Evolutionary conservation across 2,329 filamentous ascomycete genomes (phyloP).

Genomic region (Ceratocystis harringtonii): DNA sequence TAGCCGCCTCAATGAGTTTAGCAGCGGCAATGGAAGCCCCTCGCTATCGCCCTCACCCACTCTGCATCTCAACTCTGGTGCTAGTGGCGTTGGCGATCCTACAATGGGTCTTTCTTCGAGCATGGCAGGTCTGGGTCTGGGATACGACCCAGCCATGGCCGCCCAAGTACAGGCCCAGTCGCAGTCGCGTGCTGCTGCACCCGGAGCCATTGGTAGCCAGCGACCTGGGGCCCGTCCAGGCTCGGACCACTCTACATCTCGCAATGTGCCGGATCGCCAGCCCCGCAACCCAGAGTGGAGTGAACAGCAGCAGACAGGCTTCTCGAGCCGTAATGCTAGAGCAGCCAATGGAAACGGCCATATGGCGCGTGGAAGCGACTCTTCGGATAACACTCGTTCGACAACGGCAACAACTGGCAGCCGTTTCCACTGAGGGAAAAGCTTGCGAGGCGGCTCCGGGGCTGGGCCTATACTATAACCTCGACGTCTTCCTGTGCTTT

Average conservation of each 20-base stretch:
- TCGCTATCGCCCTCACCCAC: conserved; percentile 14
- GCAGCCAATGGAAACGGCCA: conserved; percentile 38
- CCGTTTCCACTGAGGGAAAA: conserved; percentile 14
- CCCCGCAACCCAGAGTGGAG: conserved; percentile 48
- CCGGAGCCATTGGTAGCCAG: conserved; percentile 52
- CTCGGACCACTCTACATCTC: conserved; percentile 23
- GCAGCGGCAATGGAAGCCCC: conserved; percentile 23
- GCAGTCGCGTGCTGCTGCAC: conserved; percentile 30
- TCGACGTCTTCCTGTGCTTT: not conserved
- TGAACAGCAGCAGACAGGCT: conserved; percentile 36
- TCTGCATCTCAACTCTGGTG: conserved; percentile 22
- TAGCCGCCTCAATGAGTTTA: conserved; percentile 14
- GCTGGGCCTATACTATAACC: too few species aligned
- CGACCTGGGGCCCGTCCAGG: conserved; percentile 29
- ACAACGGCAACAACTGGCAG: conserved; percentile 25
- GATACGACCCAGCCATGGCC: conserved; percentile 18
- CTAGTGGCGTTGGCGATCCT: conserved; percentile 17
- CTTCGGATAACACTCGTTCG: conserved; percentile 30
- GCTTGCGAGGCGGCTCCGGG: too few species aligned
- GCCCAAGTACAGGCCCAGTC: too few species aligned
- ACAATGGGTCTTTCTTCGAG: conserved; percentile 13
- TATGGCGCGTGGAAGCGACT: conserved; percentile 44
- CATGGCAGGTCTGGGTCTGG: conserved; percentile 11
- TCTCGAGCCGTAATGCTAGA: conserved; percentile 35
- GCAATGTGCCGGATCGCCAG: conserved; percentile 43